phyloP scores from a whole-genome alignment of 306 rosid genomes.

The Vigna mungo region DNA sequence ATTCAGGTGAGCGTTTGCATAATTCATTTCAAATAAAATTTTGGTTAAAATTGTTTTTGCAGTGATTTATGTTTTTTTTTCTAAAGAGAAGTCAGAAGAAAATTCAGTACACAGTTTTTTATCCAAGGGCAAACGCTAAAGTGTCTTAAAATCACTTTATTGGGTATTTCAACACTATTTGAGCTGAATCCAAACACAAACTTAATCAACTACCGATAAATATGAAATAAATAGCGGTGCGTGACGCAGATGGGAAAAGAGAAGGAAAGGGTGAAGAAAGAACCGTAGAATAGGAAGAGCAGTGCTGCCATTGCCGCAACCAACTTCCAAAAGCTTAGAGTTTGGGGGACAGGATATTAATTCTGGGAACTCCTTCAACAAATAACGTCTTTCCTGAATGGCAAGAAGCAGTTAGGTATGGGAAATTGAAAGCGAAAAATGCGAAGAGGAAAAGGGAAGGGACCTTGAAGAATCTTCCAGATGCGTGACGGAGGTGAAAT shows the following conservation, averaged over 20 bases:
- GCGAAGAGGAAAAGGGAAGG: neutral
- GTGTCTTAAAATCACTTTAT: neutral
- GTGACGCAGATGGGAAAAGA: neutral
- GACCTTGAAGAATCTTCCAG: constrained; percentile 96
- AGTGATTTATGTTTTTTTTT: neutral
- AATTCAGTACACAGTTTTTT: neutral
- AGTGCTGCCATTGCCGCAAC: constrained; percentile 96
- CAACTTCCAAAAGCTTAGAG: constrained; percentile 77
- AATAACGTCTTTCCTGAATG: constrained; percentile 84
- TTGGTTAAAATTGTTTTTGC: neutral
- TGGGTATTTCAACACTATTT: neutral
- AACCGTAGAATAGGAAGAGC: constrained; percentile 85
- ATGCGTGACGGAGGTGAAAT: constrained; percentile 84
- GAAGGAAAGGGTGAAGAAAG: neutral
- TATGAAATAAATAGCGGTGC: neutral
- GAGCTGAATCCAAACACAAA: neutral
- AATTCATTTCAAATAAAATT: neutral
- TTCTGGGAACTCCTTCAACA: constrained; percentile 86
- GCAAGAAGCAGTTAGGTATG: neutral
- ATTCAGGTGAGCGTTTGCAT: neutral
- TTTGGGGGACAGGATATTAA: constrained; percentile 57
- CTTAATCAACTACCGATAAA: neutral
- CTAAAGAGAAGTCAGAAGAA: neutral
- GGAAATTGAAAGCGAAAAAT: neutral
- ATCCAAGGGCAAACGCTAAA: neutral